Evolutionary conservation across 169 alveolate genomes (phyloP).

Genomic region (Plasmodium billcollinsi): DNA sequence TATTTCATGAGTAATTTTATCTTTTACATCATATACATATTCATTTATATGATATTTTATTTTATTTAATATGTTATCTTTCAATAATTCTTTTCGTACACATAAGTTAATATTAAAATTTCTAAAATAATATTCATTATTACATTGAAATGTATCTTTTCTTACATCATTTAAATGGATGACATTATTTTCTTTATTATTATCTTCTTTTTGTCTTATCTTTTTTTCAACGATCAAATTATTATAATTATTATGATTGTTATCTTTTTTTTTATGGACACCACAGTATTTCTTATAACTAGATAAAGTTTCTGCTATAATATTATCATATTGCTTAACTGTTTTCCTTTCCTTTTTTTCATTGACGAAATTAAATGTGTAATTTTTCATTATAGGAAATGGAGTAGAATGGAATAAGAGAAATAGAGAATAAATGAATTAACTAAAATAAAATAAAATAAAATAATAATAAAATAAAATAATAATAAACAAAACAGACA

Average conservation of each 20-base stretch:
- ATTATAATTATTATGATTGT: background rate
- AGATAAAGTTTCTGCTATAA: slow-evolving; percentile 15
- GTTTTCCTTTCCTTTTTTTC: slow-evolving; percentile 16
- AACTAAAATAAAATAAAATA: slow-evolving; percentile 2
- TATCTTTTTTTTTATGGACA: background rate
- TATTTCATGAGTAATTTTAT: slow-evolving; percentile 36
- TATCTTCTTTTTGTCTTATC: background rate
- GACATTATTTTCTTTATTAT: background rate
- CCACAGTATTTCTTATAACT: slow-evolving; percentile 21
- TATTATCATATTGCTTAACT: slow-evolving; percentile 27
- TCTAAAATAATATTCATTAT: background rate
- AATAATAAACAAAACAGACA: background rate
- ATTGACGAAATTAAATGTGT: slow-evolving; percentile 7
- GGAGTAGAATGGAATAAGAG: background rate
- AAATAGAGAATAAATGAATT: background rate
- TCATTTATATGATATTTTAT: slow-evolving; percentile 23
- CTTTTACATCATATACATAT: slow-evolving; percentile 31
- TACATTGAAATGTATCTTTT: background rate
- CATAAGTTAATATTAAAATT: slow-evolving; percentile 3
- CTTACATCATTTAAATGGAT: background rate
- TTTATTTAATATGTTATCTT: slow-evolving; percentile 11
- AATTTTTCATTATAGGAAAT: slow-evolving; percentile 17
- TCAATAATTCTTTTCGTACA: slow-evolving; percentile 9
- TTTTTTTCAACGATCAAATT: background rate
- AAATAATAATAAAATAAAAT: slow-evolving; percentile 8